phyloP scores from a whole-genome alignment of 352 stramenopile genomes.

The Blastocystis sp. region DNA sequence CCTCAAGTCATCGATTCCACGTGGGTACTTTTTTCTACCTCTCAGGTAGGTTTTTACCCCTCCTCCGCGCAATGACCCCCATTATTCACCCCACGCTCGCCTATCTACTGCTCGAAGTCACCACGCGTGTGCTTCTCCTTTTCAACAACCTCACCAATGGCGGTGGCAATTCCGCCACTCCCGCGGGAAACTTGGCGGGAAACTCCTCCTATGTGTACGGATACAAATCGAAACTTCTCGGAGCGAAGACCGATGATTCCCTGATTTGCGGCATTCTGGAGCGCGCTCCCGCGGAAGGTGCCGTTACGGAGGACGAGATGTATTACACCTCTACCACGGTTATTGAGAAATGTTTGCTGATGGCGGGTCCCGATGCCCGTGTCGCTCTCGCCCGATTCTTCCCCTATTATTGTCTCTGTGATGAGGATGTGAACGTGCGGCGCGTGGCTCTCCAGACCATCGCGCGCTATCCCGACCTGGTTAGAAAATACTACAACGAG shows the following conservation, averaged over 20 bases:
- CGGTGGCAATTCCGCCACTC: neutral
- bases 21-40: neutral
- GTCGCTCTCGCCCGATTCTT: neutral
- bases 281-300: neutral
- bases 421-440: constrained; percentile 9
- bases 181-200: no score
- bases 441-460: neutral
- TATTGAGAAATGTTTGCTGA: constrained; percentile 37
- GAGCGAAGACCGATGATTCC: neutral
- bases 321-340: constrained; percentile 28
- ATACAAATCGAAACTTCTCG: neutral
- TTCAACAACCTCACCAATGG: neutral
- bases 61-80: constrained; percentile 36
- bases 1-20: neutral
- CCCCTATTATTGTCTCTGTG: constrained; percentile 31
- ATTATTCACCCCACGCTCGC: constrained; percentile 1
- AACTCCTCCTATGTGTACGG: neutral
- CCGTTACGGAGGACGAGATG: neutral
- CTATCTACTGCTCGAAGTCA: constrained; percentile 47
- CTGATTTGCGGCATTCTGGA: constrained; percentile 46
- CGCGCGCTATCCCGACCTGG: constrained; percentile 20
- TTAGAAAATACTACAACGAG: constrained; percentile 39
- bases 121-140: constrained; percentile 37
- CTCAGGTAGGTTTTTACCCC: neutral
- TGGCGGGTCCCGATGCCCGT: neutral